These are phyloP conservation scores for Chrysanthemum lavandulifolium DNA, from an alignment of 129 eudicot genomes.

Conservation along the genomic window DNA sequence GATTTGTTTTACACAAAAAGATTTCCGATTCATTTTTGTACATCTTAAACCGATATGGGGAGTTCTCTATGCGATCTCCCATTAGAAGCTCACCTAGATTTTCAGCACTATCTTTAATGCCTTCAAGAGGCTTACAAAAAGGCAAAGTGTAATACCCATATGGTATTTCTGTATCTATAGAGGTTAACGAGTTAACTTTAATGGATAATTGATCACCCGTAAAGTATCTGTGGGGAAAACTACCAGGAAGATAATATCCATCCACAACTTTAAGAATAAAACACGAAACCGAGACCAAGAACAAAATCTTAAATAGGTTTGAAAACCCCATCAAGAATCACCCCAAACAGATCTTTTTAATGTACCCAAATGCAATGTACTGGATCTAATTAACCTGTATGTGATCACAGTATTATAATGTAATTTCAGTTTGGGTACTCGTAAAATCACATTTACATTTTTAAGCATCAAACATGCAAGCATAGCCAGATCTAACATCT, in stretches of 20 bases:
- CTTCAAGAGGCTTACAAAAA: slow-evolving; percentile 34
- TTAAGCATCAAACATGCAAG: neutral
- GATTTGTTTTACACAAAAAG: slow-evolving; percentile 26
- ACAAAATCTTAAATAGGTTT: slow-evolving; percentile 13
- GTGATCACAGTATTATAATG: neutral
- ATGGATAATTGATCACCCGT: slow-evolving; percentile 33
- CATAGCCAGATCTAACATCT: too few relatives aligned
- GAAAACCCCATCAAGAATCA: slow-evolving; percentile 15
- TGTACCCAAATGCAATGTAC: slow-evolving; percentile 6
- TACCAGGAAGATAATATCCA: slow-evolving; percentile 39
- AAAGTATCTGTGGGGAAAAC: slow-evolving; percentile 28
- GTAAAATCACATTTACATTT: neutral
- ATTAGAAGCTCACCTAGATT: slow-evolving; percentile 43
- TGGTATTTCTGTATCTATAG: slow-evolving; percentile 39
- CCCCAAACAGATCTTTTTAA: neutral
- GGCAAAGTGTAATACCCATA: slow-evolving; percentile 35
- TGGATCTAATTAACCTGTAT: slow-evolving; percentile 12
- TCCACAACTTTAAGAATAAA: slow-evolving; percentile 24
- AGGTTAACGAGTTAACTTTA: slow-evolving; percentile 39
- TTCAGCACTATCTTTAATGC: slow-evolving; percentile 39
- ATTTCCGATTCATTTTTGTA: slow-evolving; percentile 30
- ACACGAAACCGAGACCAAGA: slow-evolving; percentile 12
- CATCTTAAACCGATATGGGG: slow-evolving; percentile 35
- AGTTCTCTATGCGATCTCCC: slow-evolving; percentile 42
- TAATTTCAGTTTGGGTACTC: slow-evolving; percentile 1